These are phyloP conservation scores for Penicillium hordei DNA, from an alignment of 2,329 filamentous ascomycete species.

Conservation along the genomic window DNA sequence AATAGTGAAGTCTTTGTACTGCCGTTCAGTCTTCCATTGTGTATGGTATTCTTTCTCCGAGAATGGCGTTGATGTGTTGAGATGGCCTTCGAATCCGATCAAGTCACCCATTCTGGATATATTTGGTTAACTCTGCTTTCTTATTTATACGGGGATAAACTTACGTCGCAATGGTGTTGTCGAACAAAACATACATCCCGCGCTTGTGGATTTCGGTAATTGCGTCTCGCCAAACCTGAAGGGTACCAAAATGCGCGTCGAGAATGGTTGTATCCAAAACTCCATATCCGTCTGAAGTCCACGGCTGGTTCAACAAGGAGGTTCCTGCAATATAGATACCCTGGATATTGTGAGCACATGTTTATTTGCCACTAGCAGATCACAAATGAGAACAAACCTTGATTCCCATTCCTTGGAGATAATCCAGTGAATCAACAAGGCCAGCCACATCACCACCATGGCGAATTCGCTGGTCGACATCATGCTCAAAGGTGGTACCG, in stretches of 20 bases:
- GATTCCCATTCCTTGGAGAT: conserved; percentile 64
- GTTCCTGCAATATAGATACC: conserved; percentile 63
- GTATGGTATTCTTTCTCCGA: conserved; percentile 56
- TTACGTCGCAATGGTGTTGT: conserved; percentile 65
- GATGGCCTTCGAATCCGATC: conserved; percentile 61
- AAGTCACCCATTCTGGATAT: conserved; percentile 54
- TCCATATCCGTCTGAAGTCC: conserved; percentile 61
- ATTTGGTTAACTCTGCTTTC: not conserved
- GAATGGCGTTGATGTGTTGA: conserved; percentile 60
- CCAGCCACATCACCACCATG: conserved; percentile 62
- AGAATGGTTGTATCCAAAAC: conserved; percentile 63
- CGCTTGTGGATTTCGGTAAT: conserved; percentile 60
- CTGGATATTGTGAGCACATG: conserved; percentile 32
- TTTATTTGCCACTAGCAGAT: not conserved
- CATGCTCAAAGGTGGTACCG: conserved; percentile 60
- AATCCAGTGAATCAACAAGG: conserved; percentile 61
- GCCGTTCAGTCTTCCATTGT: conserved; percentile 54
- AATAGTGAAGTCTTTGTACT: conserved; percentile 59
- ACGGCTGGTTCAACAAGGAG: conserved; percentile 63
- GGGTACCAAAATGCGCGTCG: conserved; percentile 61
- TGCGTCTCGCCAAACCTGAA: conserved; percentile 57
- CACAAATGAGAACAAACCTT: conserved; percentile 44
- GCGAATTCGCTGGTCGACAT: conserved; percentile 60
- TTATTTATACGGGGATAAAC: conserved; percentile 16
- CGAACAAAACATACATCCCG: conserved; percentile 65